Evolutionary conservation across 75 land plant genomes (phyloP).

Genomic region (Selaginella tamariscina): DNA sequence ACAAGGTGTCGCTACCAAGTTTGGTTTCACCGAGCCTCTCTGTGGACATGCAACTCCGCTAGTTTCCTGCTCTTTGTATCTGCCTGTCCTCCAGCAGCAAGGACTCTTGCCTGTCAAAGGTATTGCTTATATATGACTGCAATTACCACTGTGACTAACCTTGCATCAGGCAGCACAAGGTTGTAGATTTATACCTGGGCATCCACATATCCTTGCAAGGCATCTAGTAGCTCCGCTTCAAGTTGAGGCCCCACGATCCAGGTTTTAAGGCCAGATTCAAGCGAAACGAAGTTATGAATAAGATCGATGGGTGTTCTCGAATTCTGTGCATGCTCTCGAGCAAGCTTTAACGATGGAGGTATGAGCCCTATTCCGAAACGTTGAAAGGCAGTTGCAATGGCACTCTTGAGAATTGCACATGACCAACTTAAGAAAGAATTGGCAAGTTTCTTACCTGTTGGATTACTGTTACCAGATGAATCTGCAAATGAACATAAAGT

Average conservation of each 20-base stretch:
- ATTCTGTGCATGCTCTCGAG: neutral
- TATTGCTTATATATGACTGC: neutral
- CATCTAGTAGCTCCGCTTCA: neutral
- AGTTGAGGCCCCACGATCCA: neutral
- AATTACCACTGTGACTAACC: no score
- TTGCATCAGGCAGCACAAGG: neutral
- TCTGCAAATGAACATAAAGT: no score
- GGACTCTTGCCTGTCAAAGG: neutral
- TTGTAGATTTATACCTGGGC: neutral
- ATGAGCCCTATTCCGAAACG: no score
- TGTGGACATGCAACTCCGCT: neutral
- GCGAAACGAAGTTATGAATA: neutral
- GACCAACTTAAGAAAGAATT: no score
- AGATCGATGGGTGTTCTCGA: neutral
- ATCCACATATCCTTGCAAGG: neutral
- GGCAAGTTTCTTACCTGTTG: no score
- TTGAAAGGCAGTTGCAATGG: no score
- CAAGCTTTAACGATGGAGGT: no score
- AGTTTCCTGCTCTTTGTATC: neutral
- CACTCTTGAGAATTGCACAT: no score
- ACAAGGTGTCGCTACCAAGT: neutral
- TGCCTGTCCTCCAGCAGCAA: neutral
- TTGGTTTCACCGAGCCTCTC: neutral
- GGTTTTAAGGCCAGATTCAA: neutral
- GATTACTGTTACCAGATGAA: no score